A percentile compares a stretch with the other conserved stretches of the same genome.
Conservation (phyloP, 164 flowering plant species). For the Kingdonia uniflora region DNA sequence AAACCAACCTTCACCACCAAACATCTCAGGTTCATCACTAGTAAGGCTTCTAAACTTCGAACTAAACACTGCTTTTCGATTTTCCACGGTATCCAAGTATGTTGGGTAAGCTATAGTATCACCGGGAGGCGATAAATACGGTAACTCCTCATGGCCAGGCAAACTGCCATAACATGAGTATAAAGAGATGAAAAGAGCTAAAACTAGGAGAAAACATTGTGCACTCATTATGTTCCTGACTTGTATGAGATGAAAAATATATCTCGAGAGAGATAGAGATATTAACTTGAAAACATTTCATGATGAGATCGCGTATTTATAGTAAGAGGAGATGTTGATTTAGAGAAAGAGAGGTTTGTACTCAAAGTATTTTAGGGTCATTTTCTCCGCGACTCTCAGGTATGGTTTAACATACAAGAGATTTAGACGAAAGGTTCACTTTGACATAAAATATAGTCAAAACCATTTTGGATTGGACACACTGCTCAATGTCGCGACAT, state of each 20-base stretch:
- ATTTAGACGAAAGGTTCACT: conserved; percentile 23
- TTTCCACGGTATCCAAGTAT: conserved; percentile 13
- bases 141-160: conserved; percentile 6
- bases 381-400: too few relatives aligned
- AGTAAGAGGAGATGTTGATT: background rate
- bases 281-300: background rate
- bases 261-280: background rate
- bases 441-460: too few relatives aligned
- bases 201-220: conserved; percentile 4
- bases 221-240: conserved; percentile 12
- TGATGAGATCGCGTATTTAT: background rate
- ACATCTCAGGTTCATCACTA: conserved; percentile 1
- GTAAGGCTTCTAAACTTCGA: conserved; percentile 6
- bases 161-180: conserved; percentile 5
- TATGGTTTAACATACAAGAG: conserved; percentile 22
- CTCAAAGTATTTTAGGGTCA: conserved; percentile 10
- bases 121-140: conserved; percentile 4
- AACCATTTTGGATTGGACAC: too few relatives aligned
- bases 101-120: conserved; percentile 20
- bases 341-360: conserved; percentile 7
- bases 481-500: too few relatives aligned
- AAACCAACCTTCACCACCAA: conserved; percentile 5
- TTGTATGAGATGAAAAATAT: conserved; percentile 4
- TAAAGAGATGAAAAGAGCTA: conserved; percentile 4
- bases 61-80: conserved; percentile 7